phyloP scores from a whole-genome alignment of 768 basidiomycete species.

The Podaxis sp. region DNA sequence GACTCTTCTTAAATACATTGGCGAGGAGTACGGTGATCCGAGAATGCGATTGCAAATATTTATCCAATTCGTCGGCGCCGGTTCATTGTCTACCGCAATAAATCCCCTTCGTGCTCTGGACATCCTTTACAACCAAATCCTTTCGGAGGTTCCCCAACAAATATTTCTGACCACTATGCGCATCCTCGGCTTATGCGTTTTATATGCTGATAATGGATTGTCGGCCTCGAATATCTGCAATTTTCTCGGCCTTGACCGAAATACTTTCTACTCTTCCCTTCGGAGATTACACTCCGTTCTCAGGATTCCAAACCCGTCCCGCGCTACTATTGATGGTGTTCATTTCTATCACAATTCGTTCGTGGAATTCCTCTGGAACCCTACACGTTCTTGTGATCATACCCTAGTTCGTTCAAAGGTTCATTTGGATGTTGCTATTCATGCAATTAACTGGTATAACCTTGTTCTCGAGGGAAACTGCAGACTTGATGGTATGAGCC shows the following conservation, averaged over 20 bases:
- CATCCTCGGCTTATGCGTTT: not conserved
- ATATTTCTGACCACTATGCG: not conserved
- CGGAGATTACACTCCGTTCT: not conserved
- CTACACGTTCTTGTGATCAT: not conserved
- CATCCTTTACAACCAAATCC: not conserved
- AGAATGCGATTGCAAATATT: not conserved
- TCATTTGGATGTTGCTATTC: not conserved
- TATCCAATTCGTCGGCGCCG: not conserved
- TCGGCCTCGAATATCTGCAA: not conserved
- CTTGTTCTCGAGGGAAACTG: not conserved
- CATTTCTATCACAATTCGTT: not conserved
- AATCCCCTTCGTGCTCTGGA: not conserved
- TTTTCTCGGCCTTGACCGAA: not conserved
- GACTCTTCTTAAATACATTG: not conserved
- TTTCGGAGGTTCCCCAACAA: not conserved
- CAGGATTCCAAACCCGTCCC: not conserved
- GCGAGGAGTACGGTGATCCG: not conserved
- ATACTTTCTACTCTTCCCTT: not conserved
- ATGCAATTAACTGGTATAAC: not conserved
- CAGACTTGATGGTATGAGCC: not conserved
- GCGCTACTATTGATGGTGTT: not conserved
- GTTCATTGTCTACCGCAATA: not conserved
- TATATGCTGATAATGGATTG: not conserved
- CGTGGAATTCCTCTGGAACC: not conserved
- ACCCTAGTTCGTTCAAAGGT: not conserved